A percentile compares a stretch with the other conserved stretches of the same genome.
Evolutionary conservation across 441 rosid species (phyloP).

Genomic region (Theobroma grandiflorum): DNA sequence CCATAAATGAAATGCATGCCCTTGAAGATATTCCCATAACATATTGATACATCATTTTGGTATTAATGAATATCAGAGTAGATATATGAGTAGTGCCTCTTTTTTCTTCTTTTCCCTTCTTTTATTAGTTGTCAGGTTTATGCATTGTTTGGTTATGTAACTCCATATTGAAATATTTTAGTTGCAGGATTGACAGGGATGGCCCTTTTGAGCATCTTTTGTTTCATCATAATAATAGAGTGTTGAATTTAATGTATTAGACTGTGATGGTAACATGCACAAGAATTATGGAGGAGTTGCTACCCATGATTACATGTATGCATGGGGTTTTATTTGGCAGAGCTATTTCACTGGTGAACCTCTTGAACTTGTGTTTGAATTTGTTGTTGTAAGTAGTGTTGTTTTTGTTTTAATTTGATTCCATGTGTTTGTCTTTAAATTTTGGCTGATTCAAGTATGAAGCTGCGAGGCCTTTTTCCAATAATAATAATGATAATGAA

Average conservation of each 20-base stretch:
- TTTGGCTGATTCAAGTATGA: background rate
- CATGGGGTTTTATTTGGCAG: background rate
- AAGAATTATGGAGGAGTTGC: conserved; percentile 9
- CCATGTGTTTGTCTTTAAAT: background rate
- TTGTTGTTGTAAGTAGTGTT: background rate
- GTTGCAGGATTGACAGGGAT: conserved; percentile 17
- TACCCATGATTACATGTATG: conserved; percentile 1
- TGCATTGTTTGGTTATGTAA: background rate
- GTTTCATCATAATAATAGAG: background rate
- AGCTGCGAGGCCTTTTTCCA: too few relatives aligned
- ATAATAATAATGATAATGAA: too few relatives aligned
- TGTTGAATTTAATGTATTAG: conserved; percentile 2
- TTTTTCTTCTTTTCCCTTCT: background rate
- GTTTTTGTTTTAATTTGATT: background rate
- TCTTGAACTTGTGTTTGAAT: conserved; percentile 7
- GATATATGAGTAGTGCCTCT: background rate
- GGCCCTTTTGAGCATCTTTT: background rate
- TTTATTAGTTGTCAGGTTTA: background rate
- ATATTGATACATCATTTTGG: background rate
- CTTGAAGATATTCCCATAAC: background rate
- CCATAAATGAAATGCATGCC: background rate
- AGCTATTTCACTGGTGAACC: background rate
- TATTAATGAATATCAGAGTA: background rate
- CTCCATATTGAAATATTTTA: background rate
- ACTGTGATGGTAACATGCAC: background rate